Evolutionary conservation across 768 basidiomycete genomes (phyloP), one percentile per base, ranked within the genome.

Genomic region (Termitomyces sp.): DNA sequence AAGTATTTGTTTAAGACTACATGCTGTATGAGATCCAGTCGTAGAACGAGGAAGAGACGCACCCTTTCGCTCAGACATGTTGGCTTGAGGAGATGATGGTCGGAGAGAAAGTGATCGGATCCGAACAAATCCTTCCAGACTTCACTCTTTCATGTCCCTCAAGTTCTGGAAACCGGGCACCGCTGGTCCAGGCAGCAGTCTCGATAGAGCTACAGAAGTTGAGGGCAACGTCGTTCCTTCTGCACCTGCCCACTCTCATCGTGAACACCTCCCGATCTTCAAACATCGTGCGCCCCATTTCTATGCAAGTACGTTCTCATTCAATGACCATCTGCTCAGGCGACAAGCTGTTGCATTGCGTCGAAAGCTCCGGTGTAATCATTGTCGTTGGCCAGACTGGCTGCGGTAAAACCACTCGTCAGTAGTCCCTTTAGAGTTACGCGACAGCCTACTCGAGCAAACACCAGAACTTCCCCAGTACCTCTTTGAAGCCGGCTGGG

Each of bases 401-500:
- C 3, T 97, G 92, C 59, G 97, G 97, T 49, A 98, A 99, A 75
- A 96, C 95, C 7, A 99, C 96, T 63, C 96, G 95, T 96, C 64
- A 70, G 90, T 79, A 30, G 32, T 59, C 44, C 13, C 32, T 54
- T 28, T 41, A 35, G 9, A 43, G 47, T 38, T 64, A 47, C 58
- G 33, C 48, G 32, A 43, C 56, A 43, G 55, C 48, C 46, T 55
- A 63, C 58, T 61, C 61, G 61, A 66, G 40, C 57, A 61, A 68
- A 58, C 43, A 55, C 52, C 63, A 98, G 94, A 99, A 72, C 81
- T 99, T 48, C 96, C 97, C 1, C 97, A 98, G 73, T 99, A 92
- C 73, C 82, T 98, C 16, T 78, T 89, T 59, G 94, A 98, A 77
- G 85, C 91, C 6, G 94, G 93, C n/a, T 96, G 95, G 95, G 89